phyloP scores from a whole-genome alignment of 176 grass and related monocot species.

The Dendrocalamus sinicus region DNA sequence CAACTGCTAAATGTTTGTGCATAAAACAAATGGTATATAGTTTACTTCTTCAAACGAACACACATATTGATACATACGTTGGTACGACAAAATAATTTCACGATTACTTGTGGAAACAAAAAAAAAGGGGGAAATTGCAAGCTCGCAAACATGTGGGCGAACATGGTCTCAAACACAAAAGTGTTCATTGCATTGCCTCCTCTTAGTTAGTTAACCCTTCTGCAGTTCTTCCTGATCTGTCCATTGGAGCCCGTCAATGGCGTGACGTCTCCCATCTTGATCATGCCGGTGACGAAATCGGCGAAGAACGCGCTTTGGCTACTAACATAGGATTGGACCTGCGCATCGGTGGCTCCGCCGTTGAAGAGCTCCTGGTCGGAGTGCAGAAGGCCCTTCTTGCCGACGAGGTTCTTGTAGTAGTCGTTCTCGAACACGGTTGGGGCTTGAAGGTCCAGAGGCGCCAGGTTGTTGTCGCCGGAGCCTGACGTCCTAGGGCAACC shows the following conservation, averaged over 20 bases:
- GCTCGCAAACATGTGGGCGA: not conserved
- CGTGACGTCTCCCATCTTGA: conserved; percentile 63
- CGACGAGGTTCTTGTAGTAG: conserved; percentile 60
- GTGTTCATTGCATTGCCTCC: not conserved
- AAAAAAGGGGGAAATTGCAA: not conserved
- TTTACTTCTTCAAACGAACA: not conserved
- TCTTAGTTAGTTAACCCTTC: conserved; percentile 48
- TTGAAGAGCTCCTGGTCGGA: conserved; percentile 84
- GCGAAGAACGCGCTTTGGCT: conserved; percentile 45
- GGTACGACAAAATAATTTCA: not conserved
- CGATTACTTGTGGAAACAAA: not conserved
- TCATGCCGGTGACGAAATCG: conserved; percentile 60
- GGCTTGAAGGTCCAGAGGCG: conserved; percentile 59
- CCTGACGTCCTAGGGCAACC: conserved; percentile 41
- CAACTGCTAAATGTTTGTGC: too few species aligned
- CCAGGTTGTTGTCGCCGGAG: conserved; percentile 64
- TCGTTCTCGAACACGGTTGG: conserved; percentile 55
- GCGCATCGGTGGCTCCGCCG: conserved; percentile 31
- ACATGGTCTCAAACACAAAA: not conserved
- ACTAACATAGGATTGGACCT: conserved; percentile 34
- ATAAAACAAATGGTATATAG: not conserved
- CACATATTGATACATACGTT: not conserved
- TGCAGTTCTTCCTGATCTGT: conserved; percentile 77
- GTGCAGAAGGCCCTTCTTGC: conserved; percentile 52
- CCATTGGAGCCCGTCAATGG: conserved; percentile 55